Evolutionary conservation across 2,329 filamentous ascomycete species (phyloP), one percentile per base, ranked within the genome.

Genomic region (Epichloe coenophiala): DNA sequence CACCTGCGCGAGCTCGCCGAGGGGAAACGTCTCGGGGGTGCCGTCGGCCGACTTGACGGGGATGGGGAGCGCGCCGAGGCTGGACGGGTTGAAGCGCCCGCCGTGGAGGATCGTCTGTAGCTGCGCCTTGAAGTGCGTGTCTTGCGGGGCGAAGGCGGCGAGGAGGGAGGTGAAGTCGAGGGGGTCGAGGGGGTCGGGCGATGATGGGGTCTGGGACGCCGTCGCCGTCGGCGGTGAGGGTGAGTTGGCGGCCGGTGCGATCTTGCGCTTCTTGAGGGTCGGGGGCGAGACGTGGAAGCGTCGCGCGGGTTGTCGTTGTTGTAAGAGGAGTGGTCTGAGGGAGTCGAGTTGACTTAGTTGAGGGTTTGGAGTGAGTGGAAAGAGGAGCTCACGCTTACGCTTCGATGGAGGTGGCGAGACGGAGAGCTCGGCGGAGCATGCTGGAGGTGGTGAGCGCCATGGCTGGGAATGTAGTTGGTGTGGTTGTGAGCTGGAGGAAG

Each of bases 1-100:
- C 5, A 80, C 67, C 61, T 76, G 71, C 27, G 75, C 76, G 35
- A 80, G 69, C 62, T 80, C 76, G 50, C 70, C 68, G n/a, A 80
- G 69, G 36, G 75, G 73, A 58, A 71, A 77, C 5, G 65, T 60
- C 40, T 54, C 52, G 12, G 51, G 51, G 23, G 45, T 48, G 57
- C 54, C 39, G 9, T 43, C 58, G 19, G 56, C 55, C 44, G 60
- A 55, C 52, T 67, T 67, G 56, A 69, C 50, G n/a, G 59, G 40
- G 35, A 78, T 69, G 27, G 61, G 59, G 38, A 78, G 63, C 19
- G 68, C 64, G 55, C 74, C 74, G 47, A 80, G 65, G 50, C 60
- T 60, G 57, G 72, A 70, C 6, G 72, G 70, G 67, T 74, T 75
- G 70, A 77, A 78, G 52, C 73, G 71, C 31, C 73, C 73, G 56